Percentiles rank a stretch among this genome's conserved stretches.
These are phyloP conservation scores for Aureobasidium sp. DNA, from an alignment of 2,329 filamentous ascomycete genomes.

Conservation along the genomic window DNA sequence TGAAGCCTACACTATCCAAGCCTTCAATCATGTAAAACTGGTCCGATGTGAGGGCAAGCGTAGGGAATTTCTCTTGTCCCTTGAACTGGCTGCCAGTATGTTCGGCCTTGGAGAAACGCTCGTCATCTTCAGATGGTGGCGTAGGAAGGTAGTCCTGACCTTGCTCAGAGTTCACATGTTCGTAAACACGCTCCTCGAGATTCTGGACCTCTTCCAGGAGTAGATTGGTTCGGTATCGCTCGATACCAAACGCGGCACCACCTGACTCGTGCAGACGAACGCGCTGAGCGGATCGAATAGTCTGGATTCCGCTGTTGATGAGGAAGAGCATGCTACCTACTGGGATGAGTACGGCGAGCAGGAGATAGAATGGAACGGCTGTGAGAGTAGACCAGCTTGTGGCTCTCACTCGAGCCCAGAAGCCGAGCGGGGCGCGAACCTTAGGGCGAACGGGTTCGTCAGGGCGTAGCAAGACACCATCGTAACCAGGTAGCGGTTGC, in stretches of 20 bases:
- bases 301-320: conserved; percentile 70
- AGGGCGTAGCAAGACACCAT: conserved; percentile 67
- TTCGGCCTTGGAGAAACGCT: background rate
- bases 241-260: conserved; percentile 58
- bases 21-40: conserved; percentile 82
- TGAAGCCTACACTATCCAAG: conserved; percentile 58
- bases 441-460: conserved; percentile 52
- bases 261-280: conserved; percentile 64
- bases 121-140: conserved; percentile 26
- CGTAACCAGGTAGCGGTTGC: conserved; percentile 67
- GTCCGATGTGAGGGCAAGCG: conserved; percentile 66
- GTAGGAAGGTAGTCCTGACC: conserved; percentile 61
- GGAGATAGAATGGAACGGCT: conserved; percentile 56
- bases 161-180: conserved; percentile 59
- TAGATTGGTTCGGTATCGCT: conserved; percentile 68
- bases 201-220: conserved; percentile 67
- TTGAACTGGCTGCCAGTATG: background rate
- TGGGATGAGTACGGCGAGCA: conserved; percentile 65
- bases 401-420: conserved; percentile 20
- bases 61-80: conserved; percentile 42
- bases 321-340: conserved; percentile 66
- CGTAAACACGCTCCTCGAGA: conserved; percentile 71
- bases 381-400: conserved; percentile 35
- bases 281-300: conserved; percentile 63
- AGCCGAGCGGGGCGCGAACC: conserved; percentile 16